These are phyloP conservation scores for Fusarium zealandicum DNA, from an alignment of 2,329 filamentous ascomycete species.

Conservation along the genomic window DNA sequence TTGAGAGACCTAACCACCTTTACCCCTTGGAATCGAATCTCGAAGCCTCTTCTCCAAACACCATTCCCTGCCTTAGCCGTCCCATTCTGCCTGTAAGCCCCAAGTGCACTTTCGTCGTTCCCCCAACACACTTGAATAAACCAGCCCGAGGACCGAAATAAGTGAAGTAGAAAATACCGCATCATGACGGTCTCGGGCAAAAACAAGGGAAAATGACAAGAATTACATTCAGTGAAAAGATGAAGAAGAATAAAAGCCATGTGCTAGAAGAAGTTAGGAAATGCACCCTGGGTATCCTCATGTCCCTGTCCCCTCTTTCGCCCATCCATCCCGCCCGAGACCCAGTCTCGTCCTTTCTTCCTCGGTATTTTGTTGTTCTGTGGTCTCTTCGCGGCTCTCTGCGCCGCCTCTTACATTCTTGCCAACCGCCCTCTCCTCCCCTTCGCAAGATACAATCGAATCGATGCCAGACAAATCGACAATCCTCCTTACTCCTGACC, in stretches of 20 bases:
- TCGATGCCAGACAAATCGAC: not conserved
- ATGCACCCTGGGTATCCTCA: slow-evolving; percentile 37
- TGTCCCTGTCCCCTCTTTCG: not conserved
- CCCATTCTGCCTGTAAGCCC: not conserved
- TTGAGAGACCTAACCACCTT: not conserved
- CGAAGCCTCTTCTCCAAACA: slow-evolving; percentile 18
- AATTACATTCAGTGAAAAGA: slow-evolving; percentile 21
- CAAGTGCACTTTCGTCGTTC: not conserved
- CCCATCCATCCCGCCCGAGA: slow-evolving; percentile 3
- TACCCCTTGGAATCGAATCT: slow-evolving; percentile 6
- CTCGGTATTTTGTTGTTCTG: not conserved
- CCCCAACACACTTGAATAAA: not conserved
- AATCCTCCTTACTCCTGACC: slow-evolving; percentile 18
- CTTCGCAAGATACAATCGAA: not conserved
- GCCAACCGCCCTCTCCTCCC: not conserved
- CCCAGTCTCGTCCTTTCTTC: slow-evolving; percentile 5
- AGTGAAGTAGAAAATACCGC: not conserved
- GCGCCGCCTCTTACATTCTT: slow-evolving; percentile 32
- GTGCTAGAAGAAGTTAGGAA: slow-evolving; percentile 30
- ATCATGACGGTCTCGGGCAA: not conserved
- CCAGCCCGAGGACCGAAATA: slow-evolving; percentile 4
- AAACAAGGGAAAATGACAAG: slow-evolving; percentile 6
- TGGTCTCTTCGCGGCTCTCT: not conserved
- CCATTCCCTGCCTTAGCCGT: slow-evolving; percentile 12
- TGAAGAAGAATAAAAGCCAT: slow-evolving; percentile 18